A percentile compares a stretch with the other conserved stretches of the same genome.
Evolutionary conservation across 352 stramenopile species (phyloP).

Genomic region (Aphanomyces cochlioides): DNA sequence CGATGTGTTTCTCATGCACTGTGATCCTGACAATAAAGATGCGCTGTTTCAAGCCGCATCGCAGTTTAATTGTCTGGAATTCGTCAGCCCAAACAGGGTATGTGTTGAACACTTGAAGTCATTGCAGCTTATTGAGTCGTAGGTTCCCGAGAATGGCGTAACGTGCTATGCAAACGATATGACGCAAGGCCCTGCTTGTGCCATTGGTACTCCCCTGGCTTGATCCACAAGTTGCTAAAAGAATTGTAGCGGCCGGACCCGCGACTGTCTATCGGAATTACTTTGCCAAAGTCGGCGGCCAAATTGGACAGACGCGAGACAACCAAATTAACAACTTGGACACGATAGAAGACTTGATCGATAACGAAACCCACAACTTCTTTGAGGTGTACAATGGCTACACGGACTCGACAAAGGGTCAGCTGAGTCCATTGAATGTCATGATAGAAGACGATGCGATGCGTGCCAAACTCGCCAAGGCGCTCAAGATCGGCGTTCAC

Average conservation of each 20-base stretch:
- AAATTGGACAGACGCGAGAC: constrained; percentile 6
- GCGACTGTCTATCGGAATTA: constrained; percentile 40
- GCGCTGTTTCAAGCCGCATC: constrained; percentile 35
- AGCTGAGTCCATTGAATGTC: neutral
- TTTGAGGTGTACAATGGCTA: constrained; percentile 37
- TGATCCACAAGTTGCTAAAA: neutral
- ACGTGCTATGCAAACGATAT: constrained; percentile 31
- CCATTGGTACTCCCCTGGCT: constrained; percentile 10
- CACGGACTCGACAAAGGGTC: constrained; percentile 1
- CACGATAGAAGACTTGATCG: constrained; percentile 22
- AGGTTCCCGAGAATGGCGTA: constrained; percentile 33
- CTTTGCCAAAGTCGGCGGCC: constrained; percentile 24
- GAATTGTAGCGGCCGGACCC: constrained; percentile 28
- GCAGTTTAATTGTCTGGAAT: constrained; percentile 42
- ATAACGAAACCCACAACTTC: constrained; percentile 19
- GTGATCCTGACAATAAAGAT: neutral
- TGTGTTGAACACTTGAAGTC: neutral
- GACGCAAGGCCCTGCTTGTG: constrained; percentile 38
- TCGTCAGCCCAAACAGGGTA: constrained; percentile 28
- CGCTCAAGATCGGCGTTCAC: constrained; percentile 35
- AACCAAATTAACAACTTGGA: constrained; percentile 33
- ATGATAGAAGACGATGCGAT: constrained; percentile 1
- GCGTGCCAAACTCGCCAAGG: neutral
- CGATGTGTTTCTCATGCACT: constrained; percentile 23
- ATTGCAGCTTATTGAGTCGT: neutral